Percentiles rank a stretch among this genome's conserved stretches.
Evolutionary conservation across 2,329 filamentous ascomycete species (phyloP).

Genomic region (Geoglossum cookeanum): DNA sequence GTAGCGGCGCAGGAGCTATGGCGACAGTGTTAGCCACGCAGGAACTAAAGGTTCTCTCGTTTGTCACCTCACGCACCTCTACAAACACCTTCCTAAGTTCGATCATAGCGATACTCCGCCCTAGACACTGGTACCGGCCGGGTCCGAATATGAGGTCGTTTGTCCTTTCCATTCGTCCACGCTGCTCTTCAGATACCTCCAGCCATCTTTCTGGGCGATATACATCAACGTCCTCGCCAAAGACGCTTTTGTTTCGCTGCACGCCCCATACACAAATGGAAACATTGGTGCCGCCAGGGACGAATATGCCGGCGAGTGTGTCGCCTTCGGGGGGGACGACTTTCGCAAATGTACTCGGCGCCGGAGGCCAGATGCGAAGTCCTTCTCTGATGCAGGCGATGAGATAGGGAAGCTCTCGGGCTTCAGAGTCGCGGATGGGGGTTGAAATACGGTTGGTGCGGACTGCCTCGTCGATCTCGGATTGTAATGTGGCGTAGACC

Average conservation of each 20-base stretch:
- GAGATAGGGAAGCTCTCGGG: constrained; percentile 23
- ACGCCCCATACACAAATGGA: constrained; percentile 63
- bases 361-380: constrained; percentile 25
- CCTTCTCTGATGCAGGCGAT: constrained; percentile 29
- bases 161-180: constrained; percentile 43
- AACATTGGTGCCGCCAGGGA: constrained; percentile 53
- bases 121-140: constrained; percentile 48
- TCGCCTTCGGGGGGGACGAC: constrained; percentile 8
- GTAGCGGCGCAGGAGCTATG: not conserved
- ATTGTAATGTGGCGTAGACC: constrained; percentile 26
- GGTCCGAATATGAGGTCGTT: constrained; percentile 56
- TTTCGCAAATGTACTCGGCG: constrained; percentile 21
- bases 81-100: constrained; percentile 31
- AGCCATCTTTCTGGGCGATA: constrained; percentile 53
- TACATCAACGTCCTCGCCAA: constrained; percentile 44
- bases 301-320: constrained; percentile 8
- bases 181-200: constrained; percentile 31
- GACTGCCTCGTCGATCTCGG: constrained; percentile 26
- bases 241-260: constrained; percentile 47
- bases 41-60: no score
- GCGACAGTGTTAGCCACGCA: no score
- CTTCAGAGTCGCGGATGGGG: constrained; percentile 27
- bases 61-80: not conserved
- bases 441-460: constrained; percentile 20
- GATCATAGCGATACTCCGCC: constrained; percentile 31